A percentile compares a stretch with the other conserved stretches of the same genome.
phyloP scores from a whole-genome alignment of 179 eudicot genomes.

The Silene noctiflora region DNA sequence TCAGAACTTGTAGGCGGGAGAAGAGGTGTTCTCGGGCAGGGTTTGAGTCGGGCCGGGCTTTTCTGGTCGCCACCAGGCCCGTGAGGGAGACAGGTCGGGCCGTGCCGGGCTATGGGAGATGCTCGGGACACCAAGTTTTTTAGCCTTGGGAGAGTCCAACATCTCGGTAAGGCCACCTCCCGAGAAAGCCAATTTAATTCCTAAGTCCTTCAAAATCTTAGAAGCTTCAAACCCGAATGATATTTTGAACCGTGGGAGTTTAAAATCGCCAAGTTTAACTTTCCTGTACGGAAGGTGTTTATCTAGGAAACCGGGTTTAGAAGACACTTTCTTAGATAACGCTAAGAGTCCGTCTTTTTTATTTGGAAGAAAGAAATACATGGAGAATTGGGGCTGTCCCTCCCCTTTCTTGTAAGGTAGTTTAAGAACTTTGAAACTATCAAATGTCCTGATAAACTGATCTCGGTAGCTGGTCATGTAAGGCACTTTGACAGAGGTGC shows the following conservation, averaged over 20 bases:
- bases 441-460: constrained; percentile 38
- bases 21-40: too few species aligned
- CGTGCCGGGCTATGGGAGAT: constrained; percentile 48
- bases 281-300: constrained; percentile 19
- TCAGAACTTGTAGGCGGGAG: too few species aligned
- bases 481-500: constrained; percentile 60
- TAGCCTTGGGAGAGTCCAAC: constrained; percentile 30
- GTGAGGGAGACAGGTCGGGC: constrained; percentile 24
- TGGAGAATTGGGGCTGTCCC: constrained; percentile 60
- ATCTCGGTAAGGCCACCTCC: constrained; percentile 40
- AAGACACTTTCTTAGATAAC: constrained; percentile 41
- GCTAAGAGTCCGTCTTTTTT: constrained; percentile 49
- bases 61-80: too few species aligned
- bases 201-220: constrained; percentile 32
- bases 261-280: constrained; percentile 29
- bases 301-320: constrained; percentile 51
- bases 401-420: constrained; percentile 67
- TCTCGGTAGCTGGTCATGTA: constrained; percentile 64
- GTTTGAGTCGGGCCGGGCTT: too few species aligned
- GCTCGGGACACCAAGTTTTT: constrained; percentile 29
- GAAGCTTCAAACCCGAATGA: constrained; percentile 41
- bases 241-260: constrained; percentile 44
- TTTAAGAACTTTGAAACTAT: constrained; percentile 60
- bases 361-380: constrained; percentile 72
- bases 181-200: constrained; percentile 29